Evolutionary conservation across 1,139 yeast genomes (phyloP).

Genomic region (Hansenula sp.): DNA sequence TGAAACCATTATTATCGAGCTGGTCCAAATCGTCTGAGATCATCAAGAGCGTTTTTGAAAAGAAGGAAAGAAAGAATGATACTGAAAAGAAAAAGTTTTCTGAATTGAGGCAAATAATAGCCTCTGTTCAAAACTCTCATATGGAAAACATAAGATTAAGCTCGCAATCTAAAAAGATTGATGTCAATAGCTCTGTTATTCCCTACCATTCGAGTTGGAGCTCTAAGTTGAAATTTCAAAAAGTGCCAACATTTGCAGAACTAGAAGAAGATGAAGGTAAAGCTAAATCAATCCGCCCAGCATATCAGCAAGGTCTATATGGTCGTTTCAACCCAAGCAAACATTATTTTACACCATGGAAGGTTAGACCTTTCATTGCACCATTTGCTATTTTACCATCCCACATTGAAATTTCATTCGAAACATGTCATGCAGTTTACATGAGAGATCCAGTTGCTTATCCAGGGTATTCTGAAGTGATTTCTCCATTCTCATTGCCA

Average conservation of each 20-base stretch:
- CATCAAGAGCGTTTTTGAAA: constrained; percentile 4
- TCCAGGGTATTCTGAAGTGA: constrained; percentile 95
- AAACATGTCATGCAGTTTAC: constrained; percentile 92
- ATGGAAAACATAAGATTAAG: constrained; percentile 25
- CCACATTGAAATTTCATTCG: constrained; percentile 85
- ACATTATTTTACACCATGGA: constrained; percentile 95
- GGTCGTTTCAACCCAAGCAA: constrained; percentile 77
- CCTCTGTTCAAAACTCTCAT: constrained; percentile 20
- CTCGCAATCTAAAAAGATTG: constrained; percentile 23
- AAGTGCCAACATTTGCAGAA: constrained; percentile 48
- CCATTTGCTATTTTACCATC: constrained; percentile 91
- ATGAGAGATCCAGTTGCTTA: constrained; percentile 96
- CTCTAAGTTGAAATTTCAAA: constrained; percentile 44
- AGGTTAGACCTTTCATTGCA: constrained; percentile 88
- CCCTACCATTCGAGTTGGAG: constrained; percentile 59
- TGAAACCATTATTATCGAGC: constrained; percentile 3
- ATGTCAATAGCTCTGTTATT: constrained; percentile 21
- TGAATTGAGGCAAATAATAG: constrained; percentile 19
- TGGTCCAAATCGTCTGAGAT: neutral
- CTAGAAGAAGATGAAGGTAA: constrained; percentile 50
- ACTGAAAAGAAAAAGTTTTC: constrained; percentile 15
- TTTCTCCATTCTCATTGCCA: constrained; percentile 80
- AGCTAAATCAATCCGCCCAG: constrained; percentile 43
- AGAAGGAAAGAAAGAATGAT: constrained; percentile 11
- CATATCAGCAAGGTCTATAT: constrained; percentile 69